Evolutionary conservation across 192 early-diverging fungal genomes (phyloP).

Genomic region (Gonapodya prolifera): DNA sequence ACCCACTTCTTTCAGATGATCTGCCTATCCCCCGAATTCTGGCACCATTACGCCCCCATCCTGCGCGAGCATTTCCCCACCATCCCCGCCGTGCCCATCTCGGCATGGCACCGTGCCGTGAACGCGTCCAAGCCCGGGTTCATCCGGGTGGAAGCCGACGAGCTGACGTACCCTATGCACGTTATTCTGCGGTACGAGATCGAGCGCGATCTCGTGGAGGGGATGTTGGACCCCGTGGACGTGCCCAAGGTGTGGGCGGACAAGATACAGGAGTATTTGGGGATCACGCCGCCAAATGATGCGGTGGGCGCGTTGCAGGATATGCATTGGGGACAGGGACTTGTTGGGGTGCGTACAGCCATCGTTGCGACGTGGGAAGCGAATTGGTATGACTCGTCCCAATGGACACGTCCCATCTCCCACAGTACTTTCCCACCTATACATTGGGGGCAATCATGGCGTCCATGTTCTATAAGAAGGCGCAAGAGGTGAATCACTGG

Average conservation of each 20-base stretch:
- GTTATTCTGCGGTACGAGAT: constrained; percentile 23
- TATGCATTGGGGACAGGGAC: constrained; percentile 21
- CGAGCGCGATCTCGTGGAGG: constrained; percentile 18
- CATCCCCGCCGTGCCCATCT: constrained; percentile 9
- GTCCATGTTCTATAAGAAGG: not conserved
- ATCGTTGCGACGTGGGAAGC: too few species aligned
- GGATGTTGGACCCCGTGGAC: constrained; percentile 17
- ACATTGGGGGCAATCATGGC: constrained; percentile 23
- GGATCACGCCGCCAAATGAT: constrained; percentile 18
- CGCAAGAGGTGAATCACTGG: not conserved
- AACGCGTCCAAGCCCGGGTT: constrained; percentile 11
- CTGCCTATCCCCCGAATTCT: constrained; percentile 18
- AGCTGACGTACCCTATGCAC: constrained; percentile 24
- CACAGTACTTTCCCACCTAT: constrained; percentile 24
- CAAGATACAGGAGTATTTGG: constrained; percentile 26
- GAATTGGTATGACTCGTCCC: too few species aligned
- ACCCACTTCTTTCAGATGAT: not conserved
- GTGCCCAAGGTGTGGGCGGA: constrained; percentile 18
- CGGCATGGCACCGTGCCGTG: constrained; percentile 17
- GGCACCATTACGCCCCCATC: constrained; percentile 16
- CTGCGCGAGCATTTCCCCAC: constrained; percentile 18
- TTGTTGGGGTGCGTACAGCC: constrained; percentile 11
- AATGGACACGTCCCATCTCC: too few species aligned
- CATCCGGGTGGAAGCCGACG: constrained; percentile 25
- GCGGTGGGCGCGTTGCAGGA: constrained; percentile 21